Evolutionary conservation across 768 basidiomycete species (phyloP), one percentile per base, ranked within the genome.

Genomic region (Neoboletus brunneissimus): DNA sequence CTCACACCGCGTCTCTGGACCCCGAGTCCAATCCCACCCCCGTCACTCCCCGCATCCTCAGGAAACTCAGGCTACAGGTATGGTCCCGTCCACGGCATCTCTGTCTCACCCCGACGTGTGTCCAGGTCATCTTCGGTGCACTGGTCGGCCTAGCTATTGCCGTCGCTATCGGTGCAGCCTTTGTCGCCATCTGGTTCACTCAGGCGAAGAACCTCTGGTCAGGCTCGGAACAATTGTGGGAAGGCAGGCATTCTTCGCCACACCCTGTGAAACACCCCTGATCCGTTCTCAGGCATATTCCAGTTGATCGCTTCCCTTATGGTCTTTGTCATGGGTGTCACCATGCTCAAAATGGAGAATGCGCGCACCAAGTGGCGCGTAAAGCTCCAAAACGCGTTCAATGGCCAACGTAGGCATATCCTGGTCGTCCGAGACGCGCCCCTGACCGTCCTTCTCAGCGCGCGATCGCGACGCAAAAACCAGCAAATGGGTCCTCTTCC

Each of bases 161-260:
- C 6, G 70, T 91, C 23, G 81, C 87, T 35, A 87, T 98, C 56
- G 96, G 95, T 34, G 93, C 90, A 13, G 86, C 92, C 2, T 98
- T 96, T 73, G 89, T 98, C 59, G 93, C 89, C 8, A 82, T 97
- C 41, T 98, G 94, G 89, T 98, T 96, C 75, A 98, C 94, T 31
- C 84, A 90, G 65, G 88, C 95, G 0, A 79, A 80, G 22, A 77
- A 97, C 70, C 80, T 98, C 18, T 98, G 92, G 89, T 69, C 80
- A 40, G 85, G 84, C 66, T 83, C 92, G 7, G 96, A 98, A 73
- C 81, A 85, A 53, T 73, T 95, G 55, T 98, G 96, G 96, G 96
- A 98, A 80, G 96, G 95, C 78, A 69, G 12, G 69, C 25, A 20
- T 49, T 5, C 49, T 48, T 38, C 25, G 20, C 20, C 41, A 37